Base-by-base conservation (phyloP, 2,329 filamentous ascomycete species). In the Fusarium nisikadoi region DNA sequence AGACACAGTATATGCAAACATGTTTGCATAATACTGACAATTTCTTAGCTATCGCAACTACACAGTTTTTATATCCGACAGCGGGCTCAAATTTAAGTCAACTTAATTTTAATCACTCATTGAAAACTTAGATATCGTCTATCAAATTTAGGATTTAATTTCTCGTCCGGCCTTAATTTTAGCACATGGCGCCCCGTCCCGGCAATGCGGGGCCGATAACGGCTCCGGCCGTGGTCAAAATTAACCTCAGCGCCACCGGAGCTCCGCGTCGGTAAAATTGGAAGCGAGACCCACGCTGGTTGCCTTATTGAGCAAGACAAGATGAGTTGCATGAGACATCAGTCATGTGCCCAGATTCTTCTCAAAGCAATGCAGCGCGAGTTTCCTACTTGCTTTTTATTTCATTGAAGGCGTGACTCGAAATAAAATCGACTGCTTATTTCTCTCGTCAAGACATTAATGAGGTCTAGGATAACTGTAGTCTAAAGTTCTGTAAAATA, bases 201-300 rank as follows among this genome's bases (percentile, higher is more conserved):
- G 64, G 42, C 14, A 16, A 42, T 52, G 64, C 68, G 65, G 65
- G 65, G 64, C 65, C 57, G 65, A 39, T 8, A 29, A 16, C 42
- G 43, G 58, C 50, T 50, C 57, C 65, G 57, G 49, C 16, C 25
- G 55, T 63, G 59, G 56, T 54, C 41, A 62, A 62, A 39, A 43
- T 67, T 55, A 68, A 55, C 56, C 38, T 68, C 64, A 38, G 52
- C 38, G 49, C 49, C 42, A 56, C 42, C 39, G 45, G 46, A 45
- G 39, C 11, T 27, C 46, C 55, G 47, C 20, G 27, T 68, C 43
- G 50, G 33, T 50, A 27, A 46, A 54, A 64, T 53, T 33, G 56
- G 53, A 61, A 66, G n/a, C 33, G 33, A 20, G 64, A 61, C 64
- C 64, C 64, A 38, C 64, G 54, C 38, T 46, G 27, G 41, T 49